Base-by-base conservation (phyloP, 2,329 filamentous ascomycete genomes). In the Fusarium pseudocircinatum region DNA sequence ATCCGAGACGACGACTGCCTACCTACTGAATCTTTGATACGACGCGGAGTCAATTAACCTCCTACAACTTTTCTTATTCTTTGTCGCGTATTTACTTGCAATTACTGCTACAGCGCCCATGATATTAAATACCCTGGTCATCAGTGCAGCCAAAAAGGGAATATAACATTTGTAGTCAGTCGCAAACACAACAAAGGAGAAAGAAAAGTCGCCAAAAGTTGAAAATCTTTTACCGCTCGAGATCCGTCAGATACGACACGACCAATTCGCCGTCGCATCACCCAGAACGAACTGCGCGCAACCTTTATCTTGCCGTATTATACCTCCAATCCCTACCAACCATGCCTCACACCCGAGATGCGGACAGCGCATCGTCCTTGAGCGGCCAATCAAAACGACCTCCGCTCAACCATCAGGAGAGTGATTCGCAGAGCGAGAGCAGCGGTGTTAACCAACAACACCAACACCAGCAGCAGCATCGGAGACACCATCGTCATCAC, bases 321-420 rank as follows among this genome's bases (percentile, higher is more conserved):
- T 67, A 67, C 65, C 46, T 46, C 36, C 67, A 32, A 58, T 30
- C 40, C 28, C 64, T 54, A 74, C 69, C 77, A 80, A 74, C 72
- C 80, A 84, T 83, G 84, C 79, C 82, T 77, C 82, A 81, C 77
- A 85, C 86, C 78, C 83, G 81, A 80, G 85, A 88, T 76, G 79
- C 78, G 76, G 84, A 86, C 80, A 85, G 84, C 82, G 81, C 84
- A 81, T 83, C 84, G 75, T 80, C 82, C 74, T 80, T 82, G 72
- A 80, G 81, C 79, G 81, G 82, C 87, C 87, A 89, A 88, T 88
- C 86, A 88, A 88, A 88, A 82, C 85, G 85, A 32, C 83, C 86
- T 78, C 73, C 82, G 61, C 79, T 81, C 78, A 78, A 72, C 75
- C 80, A 81, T 66, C 80, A 79, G 75, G 79, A 82, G 69, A 82